Conservation (phyloP, 208 protist species). For the Angomonas deanei region DNA sequence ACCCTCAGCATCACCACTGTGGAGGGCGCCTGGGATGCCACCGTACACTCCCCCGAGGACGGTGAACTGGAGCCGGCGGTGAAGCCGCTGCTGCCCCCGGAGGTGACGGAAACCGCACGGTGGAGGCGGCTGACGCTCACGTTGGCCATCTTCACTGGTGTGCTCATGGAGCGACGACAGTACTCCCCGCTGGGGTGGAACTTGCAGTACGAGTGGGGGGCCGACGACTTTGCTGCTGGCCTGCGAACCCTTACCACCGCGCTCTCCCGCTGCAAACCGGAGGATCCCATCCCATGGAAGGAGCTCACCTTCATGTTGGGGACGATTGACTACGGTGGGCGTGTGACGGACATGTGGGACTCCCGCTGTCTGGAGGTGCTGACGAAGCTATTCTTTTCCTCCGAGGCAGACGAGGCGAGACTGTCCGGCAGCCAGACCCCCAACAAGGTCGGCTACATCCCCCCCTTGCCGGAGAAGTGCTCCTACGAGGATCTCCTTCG, state of each 20-base stretch:
- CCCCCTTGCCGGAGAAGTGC: constrained; percentile 26
- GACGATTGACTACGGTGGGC: constrained; percentile 93
- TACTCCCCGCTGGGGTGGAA: constrained; percentile 94
- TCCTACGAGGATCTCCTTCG: constrained; percentile 42
- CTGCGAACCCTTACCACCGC: constrained; percentile 69
- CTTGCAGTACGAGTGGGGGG: constrained; percentile 92
- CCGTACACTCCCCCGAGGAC: not conserved
- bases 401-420: constrained; percentile 21
- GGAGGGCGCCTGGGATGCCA: constrained; percentile 42
- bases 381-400: constrained; percentile 67
- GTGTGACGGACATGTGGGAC: constrained; percentile 92
- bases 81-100: not conserved
- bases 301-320: constrained; percentile 89
- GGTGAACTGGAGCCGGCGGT: not conserved
- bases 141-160: constrained; percentile 90
- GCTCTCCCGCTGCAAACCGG: constrained; percentile 29
- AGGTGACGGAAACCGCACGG: constrained; percentile 14
- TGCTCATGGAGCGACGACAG: constrained; percentile 90
- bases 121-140: constrained; percentile 91
- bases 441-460: constrained; percentile 55
- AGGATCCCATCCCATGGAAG: constrained; percentile 49
- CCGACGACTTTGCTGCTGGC: constrained; percentile 83
- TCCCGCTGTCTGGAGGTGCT: constrained; percentile 72
- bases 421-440: constrained; percentile 16
- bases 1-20: constrained; percentile 51